These are phyloP conservation scores for Coemansia sp. DNA, from an alignment of 192 early-diverging fungal genomes.

Conservation along the genomic window DNA sequence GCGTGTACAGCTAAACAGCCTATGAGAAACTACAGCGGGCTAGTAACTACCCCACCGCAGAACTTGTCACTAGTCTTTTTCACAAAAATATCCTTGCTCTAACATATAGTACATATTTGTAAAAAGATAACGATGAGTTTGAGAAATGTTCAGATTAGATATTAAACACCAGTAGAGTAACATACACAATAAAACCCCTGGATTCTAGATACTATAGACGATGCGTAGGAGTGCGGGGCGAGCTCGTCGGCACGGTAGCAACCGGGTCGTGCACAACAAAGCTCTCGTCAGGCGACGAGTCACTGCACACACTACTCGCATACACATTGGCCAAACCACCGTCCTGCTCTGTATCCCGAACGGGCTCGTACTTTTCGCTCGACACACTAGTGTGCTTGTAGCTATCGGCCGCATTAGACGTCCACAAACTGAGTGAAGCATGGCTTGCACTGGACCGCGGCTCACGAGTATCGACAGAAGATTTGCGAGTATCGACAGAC, in stretches of 20 bases:
- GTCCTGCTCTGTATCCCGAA: too few relatives aligned
- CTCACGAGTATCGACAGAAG: background rate
- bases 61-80: too few relatives aligned
- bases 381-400: background rate
- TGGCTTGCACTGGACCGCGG: background rate
- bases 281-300: conserved; percentile 13
- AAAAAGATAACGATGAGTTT: background rate
- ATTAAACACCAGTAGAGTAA: background rate
- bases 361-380: too few relatives aligned
- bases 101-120: background rate
- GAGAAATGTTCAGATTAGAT: background rate
- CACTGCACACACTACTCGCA: background rate
- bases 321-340: background rate
- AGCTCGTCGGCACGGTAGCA: background rate
- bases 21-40: too few relatives aligned
- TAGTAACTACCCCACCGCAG: too few relatives aligned
- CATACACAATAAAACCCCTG: background rate
- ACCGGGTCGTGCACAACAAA: conserved; percentile 15
- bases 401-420: background rate
- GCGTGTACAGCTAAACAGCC: too few relatives aligned
- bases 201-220: background rate
- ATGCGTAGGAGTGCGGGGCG: background rate
- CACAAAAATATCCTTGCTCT: too few relatives aligned
- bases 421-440: background rate
- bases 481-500: background rate